These are phyloP conservation scores for Arabidopsis arenosa DNA, from an alignment of 345 rosid species.

Conservation along the genomic window DNA sequence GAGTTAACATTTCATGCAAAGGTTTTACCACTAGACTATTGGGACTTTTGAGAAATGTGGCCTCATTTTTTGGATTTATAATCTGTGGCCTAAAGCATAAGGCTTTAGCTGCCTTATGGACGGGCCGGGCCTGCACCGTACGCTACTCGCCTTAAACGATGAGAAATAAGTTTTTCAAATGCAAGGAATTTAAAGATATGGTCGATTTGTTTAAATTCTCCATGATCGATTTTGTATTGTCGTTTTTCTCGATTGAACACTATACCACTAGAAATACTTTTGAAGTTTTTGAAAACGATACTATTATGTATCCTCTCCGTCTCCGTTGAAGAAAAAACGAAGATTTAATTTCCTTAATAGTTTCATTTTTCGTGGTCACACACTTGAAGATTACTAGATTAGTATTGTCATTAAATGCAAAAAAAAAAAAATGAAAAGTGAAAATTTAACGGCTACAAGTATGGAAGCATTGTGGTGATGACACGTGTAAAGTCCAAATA, in stretches of 20 bases:
- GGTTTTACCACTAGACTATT: too few species aligned
- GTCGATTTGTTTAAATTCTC: neutral
- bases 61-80: too few species aligned
- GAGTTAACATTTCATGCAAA: too few species aligned
- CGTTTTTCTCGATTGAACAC: neutral
- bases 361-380: conserved; percentile 37
- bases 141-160: neutral
- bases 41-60: too few species aligned
- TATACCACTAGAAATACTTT: conserved; percentile 26
- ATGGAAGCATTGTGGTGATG: neutral
- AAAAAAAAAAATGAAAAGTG: neutral
- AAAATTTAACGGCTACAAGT: conserved; percentile 42
- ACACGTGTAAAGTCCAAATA: conserved; percentile 42
- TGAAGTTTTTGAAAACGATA: neutral
- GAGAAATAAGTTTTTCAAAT: neutral
- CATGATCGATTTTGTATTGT: neutral
- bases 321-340: neutral
- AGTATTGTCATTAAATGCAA: neutral
- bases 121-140: too few species aligned
- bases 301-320: neutral
- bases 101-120: too few species aligned
- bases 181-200: neutral
- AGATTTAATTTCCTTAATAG: neutral
- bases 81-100: too few species aligned
- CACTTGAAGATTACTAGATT: conserved; percentile 2